Conservation (phyloP, 805 yeast species). For the Ogataea naganishii region DNA sequence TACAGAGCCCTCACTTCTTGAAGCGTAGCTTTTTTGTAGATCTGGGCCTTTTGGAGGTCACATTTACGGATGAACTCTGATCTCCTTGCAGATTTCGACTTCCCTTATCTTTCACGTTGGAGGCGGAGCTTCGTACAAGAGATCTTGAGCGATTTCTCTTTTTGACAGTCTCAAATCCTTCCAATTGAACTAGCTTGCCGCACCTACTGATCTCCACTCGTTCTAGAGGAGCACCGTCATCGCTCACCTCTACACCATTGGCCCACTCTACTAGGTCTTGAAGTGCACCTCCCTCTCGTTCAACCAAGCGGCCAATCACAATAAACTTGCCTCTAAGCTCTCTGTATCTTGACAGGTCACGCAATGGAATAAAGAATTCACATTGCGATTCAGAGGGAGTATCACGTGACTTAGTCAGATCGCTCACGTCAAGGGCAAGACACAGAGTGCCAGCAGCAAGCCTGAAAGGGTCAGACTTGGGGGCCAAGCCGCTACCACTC, state of each 20-base stretch:
- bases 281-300: slow-evolving; percentile 1
- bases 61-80: too few relatives aligned
- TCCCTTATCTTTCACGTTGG: too few relatives aligned
- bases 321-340: slow-evolving; percentile 9
- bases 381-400: slow-evolving; percentile 3
- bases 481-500: slow-evolving; percentile 1
- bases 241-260: slow-evolving; percentile 10
- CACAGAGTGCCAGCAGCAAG: slow-evolving; percentile 13
- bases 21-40: too few relatives aligned
- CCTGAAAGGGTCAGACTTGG: too few relatives aligned
- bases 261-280: slow-evolving; percentile 8
- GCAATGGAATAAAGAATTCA: slow-evolving; percentile 18
- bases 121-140: too few relatives aligned
- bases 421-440: slow-evolving; percentile 4
- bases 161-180: too few relatives aligned
- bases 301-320: slow-evolving; percentile 16
- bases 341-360: slow-evolving; percentile 9
- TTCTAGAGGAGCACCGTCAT: slow-evolving; percentile 7
- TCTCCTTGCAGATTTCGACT: too few relatives aligned
- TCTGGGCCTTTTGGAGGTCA: too few relatives aligned
- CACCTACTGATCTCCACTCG: slow-evolving; percentile 15
- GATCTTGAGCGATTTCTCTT: too few relatives aligned
- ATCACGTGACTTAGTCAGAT: not conserved
- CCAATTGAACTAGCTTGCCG: slow-evolving; percentile 14
- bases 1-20: too few relatives aligned